These are phyloP conservation scores for Quercus dentata DNA, from an alignment of 306 rosid species.

Conservation along the genomic window DNA sequence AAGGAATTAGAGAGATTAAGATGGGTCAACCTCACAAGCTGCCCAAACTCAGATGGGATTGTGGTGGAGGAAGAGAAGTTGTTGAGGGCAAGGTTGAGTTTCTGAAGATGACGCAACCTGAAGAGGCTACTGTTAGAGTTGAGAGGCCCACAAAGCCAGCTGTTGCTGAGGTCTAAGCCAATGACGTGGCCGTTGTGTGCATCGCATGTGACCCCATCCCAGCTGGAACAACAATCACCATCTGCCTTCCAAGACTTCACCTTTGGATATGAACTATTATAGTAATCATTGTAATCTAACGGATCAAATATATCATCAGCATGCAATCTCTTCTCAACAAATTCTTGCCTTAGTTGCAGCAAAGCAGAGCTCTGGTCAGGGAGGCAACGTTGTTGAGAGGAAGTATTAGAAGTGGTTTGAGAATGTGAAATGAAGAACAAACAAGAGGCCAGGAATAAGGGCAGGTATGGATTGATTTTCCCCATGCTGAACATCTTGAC, in stretches of 20 bases:
- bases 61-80: conserved; percentile 6
- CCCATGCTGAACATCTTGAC: no score
- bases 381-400: no score
- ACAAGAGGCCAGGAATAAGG: no score
- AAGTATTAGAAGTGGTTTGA: no score
- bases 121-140: conserved; percentile 17
- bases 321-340: no score
- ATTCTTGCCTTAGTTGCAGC: no score
- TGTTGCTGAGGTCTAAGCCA: conserved; percentile 15
- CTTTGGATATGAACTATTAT: neutral
- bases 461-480: no score
- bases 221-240: conserved; percentile 7
- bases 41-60: conserved; percentile 1
- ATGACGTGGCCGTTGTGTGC: neutral
- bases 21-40: conserved; percentile 5
- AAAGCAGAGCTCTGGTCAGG: no score
- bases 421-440: no score
- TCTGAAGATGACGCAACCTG: conserved; percentile 5
- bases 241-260: conserved; percentile 9
- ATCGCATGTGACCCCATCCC: conserved; percentile 19
- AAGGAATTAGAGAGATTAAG: neutral
- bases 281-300: no score
- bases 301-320: no score
- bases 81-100: conserved; percentile 21
- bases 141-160: conserved; percentile 1